Evolutionary conservation across 164 flowering plant genomes (phyloP), one percentile per base, ranked within the genome.

Genomic region (Dillenia suffruticosa): DNA sequence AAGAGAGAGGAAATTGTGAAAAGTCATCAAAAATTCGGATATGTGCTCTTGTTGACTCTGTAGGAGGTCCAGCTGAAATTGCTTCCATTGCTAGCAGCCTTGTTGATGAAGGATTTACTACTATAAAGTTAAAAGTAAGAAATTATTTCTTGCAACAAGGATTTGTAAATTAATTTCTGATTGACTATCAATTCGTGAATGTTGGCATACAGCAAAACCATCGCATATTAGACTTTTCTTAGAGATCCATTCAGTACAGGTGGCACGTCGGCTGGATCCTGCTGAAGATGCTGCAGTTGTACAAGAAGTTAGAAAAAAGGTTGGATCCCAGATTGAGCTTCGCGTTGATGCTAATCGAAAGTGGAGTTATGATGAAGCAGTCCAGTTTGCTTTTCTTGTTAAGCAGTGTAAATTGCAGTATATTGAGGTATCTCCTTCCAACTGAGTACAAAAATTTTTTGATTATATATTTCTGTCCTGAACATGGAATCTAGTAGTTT

Each of bases 291-390:
- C 85, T 72, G 82, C 72, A 66, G 83, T 86, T 61, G 63, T 94
- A 65, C 72, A 75, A 57, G 90, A 86, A 80, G 81, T 94, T 43
- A 73, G 97, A 65, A 79, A 68, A 63, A 80, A 51, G 64, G 77
- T 91, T 61, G 97, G 99, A 12, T 9, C 45, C 56, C 58, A 74
- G 15, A 70, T 84, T 66, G 78, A 78, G 57, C 76, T 94, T 12
- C 96, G 96, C 59, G 96, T 70, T 52, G 99, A 94, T 83, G 99
- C 99, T 65, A 94, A 94, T 64, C 74, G 85, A 40, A 84, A 73
- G 26, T 94, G 99, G 99, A 77, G 86, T 43, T 89, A 78, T 72
- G 78, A 82, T 71, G 73, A 89, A 74, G 99, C 99, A 43, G 62
- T 81, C 12, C 58, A 69, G 45, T 94, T 94, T 79, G 87, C 82